Conservation (phyloP, 768 basidiomycete species). For the Podaxis mareebaensis region DNA sequence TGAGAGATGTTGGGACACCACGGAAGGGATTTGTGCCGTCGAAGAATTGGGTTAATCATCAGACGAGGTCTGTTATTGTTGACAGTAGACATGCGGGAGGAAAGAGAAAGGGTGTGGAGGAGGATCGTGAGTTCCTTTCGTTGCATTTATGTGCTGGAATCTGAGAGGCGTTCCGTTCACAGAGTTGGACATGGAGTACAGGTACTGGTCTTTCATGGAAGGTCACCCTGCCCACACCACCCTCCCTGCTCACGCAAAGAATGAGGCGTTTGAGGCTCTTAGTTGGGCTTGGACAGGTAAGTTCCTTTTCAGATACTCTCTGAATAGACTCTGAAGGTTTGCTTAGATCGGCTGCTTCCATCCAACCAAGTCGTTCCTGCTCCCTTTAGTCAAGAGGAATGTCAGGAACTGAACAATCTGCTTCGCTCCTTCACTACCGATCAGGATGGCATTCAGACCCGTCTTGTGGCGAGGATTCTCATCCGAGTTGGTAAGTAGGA, state of each 20-base stretch:
- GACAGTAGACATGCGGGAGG: slow-evolving; percentile 31
- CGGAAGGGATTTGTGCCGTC: slow-evolving; percentile 36
- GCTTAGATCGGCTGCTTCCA: slow-evolving; percentile 66
- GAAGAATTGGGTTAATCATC: slow-evolving; percentile 69
- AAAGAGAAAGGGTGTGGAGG: slow-evolving; percentile 29
- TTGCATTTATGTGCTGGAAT: not conserved
- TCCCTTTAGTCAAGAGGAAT: slow-evolving; percentile 77
- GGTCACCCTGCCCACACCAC: slow-evolving; percentile 72
- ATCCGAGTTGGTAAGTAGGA: slow-evolving; percentile 60
- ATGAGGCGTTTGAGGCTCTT: slow-evolving; percentile 73
- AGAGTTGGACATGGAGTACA: slow-evolving; percentile 77
- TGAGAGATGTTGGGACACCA: slow-evolving; percentile 41
- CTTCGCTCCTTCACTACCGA: slow-evolving; percentile 38
- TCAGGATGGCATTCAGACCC: slow-evolving; percentile 48
- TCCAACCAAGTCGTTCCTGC: slow-evolving; percentile 55
- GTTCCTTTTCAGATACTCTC: slow-evolving; percentile 12
- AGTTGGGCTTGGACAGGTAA: slow-evolving; percentile 81
- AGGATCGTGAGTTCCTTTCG: slow-evolving; percentile 43
- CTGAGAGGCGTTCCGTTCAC: slow-evolving; percentile 3
- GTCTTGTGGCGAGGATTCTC: slow-evolving; percentile 68
- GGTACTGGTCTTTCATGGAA: slow-evolving; percentile 84
- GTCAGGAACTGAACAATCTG: slow-evolving; percentile 67
- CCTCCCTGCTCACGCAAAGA: slow-evolving; percentile 54
- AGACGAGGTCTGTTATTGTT: slow-evolving; percentile 47
- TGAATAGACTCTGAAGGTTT: not conserved